phyloP scores from a whole-genome alignment of 2,329 filamentous ascomycete species.

The Clonostachys byssicola region DNA sequence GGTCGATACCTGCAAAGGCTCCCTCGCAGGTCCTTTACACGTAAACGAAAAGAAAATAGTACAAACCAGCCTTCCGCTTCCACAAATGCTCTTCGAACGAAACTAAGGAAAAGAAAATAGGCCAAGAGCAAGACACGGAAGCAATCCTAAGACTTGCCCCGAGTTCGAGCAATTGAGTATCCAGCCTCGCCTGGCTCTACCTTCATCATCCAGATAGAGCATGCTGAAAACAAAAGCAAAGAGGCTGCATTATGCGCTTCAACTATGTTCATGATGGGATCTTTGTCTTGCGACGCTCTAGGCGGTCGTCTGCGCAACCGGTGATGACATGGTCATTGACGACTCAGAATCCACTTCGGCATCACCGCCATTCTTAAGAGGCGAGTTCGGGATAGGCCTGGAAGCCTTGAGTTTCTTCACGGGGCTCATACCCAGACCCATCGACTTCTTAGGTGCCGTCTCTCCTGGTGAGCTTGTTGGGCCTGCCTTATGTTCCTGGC shows the following conservation, averaged over 20 bases:
- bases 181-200: too few relatives aligned
- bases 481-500: conserved; percentile 38
- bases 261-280: too few relatives aligned
- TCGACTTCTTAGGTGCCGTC: conserved; percentile 26
- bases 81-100: not conserved
- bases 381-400: conserved; percentile 43
- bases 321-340: conserved; percentile 52
- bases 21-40: not conserved
- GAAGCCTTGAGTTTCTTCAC: conserved; percentile 36
- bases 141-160: too few relatives aligned
- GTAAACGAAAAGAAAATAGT: not conserved
- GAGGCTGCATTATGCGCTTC: not conserved
- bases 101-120: not conserved
- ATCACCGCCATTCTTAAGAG: conserved; percentile 44
- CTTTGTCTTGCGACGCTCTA: too few relatives aligned
- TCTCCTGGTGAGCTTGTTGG: conserved; percentile 12
- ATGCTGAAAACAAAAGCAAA: not conserved
- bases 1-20: not conserved
- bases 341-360: conserved; percentile 51
- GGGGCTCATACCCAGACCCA: conserved; percentile 29
- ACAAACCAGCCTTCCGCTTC: not conserved
- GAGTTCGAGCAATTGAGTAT: too few relatives aligned
- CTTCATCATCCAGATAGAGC: too few relatives aligned
- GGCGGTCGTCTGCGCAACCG: not conserved
- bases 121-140: not conserved